Base-by-base conservation (phyloP, 768 basidiomycete genomes). In the Neoboletus magnificus region DNA sequence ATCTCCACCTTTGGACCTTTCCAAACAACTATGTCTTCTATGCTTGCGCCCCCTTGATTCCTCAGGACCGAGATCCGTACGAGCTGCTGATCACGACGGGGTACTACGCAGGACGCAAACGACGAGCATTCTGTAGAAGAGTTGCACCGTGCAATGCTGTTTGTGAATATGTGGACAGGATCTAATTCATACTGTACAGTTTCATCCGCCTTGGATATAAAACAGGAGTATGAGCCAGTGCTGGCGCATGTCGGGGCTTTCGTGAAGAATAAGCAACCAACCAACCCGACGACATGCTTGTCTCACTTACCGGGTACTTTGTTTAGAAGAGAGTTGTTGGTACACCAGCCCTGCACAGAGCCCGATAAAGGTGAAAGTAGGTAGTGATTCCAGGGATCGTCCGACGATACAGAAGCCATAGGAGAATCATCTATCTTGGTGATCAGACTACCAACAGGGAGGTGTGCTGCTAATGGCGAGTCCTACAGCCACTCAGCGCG, bases 1-100 rank as follows among this genome's bases (percentile, higher is more conserved):
- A 93, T 75, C 69, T 91, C 89, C 18, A 61, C 62, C 10, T 71
- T 72, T 6, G 88, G 83, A 0, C 92, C 92, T 55, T 79, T 84
- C 89, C 91, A 95, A 3, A 93, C 66, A 4, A 93, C 69, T 1
- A 83, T 74, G 39, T 74, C 66, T 33, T 77, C 61, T 12, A 32
- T 35, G 2, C 12, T 42, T 23, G n/a, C 30, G 13, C 29, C 23
- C 10, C 27, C 40, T 12, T 41, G 20, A 25, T 47, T 13, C 32
- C 22, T 48, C 32, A 66, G 67, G 7, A 86, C 65, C 0, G 76
- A 79, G 13, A 93, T 70, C 46, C 89, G 77, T 29, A 89, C 60
- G 3, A 92, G 74, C 22, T 77, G 73, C 36, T 81, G 77, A 36
- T 73, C 74, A n/a, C 50, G 62, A 50, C 75, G 73, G 6, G 86